Conservation (phyloP, 306 rosid genomes). For the Gynostemma pentaphyllum region DNA sequence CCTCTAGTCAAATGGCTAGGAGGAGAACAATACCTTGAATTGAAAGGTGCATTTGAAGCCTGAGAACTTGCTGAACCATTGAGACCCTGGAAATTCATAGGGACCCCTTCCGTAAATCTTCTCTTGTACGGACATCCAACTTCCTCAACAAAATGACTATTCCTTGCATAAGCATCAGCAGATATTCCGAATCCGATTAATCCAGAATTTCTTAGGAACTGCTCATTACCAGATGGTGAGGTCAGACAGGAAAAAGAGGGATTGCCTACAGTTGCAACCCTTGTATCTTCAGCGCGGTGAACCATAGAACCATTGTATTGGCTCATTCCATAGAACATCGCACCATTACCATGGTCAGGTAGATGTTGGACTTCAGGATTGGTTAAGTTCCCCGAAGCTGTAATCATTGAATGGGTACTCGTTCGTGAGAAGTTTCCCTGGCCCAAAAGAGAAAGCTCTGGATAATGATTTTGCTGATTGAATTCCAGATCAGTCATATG, state of each 20-base stretch:
- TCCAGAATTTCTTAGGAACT: slow-evolving; percentile 22
- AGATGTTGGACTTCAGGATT: slow-evolving; percentile 37
- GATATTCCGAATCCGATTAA: slow-evolving; percentile 13
- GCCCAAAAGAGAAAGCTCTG: slow-evolving; percentile 1
- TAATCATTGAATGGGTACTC: slow-evolving; percentile 31
- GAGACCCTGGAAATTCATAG: slow-evolving; percentile 44
- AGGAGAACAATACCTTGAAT: slow-evolving; percentile 27
- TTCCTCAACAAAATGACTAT: slow-evolving; percentile 42
- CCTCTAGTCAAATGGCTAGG: neutral
- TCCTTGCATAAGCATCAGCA: slow-evolving; percentile 50
- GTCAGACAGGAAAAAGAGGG: slow-evolving; percentile 48
- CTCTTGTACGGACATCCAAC: slow-evolving; percentile 66
- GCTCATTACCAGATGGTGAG: slow-evolving; percentile 49
- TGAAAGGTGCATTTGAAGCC: slow-evolving; percentile 44
- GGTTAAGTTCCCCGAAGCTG: slow-evolving; percentile 35
- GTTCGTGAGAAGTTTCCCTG: neutral
- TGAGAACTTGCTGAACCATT: slow-evolving; percentile 34
- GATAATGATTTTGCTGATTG: neutral
- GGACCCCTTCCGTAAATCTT: slow-evolving; percentile 47
- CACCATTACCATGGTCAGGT: slow-evolving; percentile 49
- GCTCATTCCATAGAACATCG: slow-evolving; percentile 40
- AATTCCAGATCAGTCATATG: neutral
- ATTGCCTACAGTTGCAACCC: slow-evolving; percentile 33
- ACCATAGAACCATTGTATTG: slow-evolving; percentile 42
- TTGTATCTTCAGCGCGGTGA: slow-evolving; percentile 47